Conservation (phyloP, 768 basidiomycete genomes). For the Collybiopsis confluens region DNA sequence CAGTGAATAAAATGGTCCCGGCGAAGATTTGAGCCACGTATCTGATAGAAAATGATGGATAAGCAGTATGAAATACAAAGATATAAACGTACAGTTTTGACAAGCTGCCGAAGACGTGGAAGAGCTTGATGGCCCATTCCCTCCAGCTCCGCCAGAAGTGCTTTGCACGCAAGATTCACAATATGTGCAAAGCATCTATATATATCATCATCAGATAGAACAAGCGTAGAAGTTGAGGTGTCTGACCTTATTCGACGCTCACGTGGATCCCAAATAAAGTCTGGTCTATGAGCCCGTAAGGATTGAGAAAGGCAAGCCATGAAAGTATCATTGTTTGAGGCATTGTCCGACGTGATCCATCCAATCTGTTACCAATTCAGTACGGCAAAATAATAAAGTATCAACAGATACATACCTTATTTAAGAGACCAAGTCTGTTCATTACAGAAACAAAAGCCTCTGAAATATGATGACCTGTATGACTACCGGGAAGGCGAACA, state of each 20-base stretch:
- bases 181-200: constrained; percentile 22
- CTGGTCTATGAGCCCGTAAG: not conserved
- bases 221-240: too few species aligned
- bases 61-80: not conserved
- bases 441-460: constrained; percentile 25
- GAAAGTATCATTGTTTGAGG: constrained; percentile 29
- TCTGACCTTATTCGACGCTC: too few species aligned
- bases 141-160: constrained; percentile 10
- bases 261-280: too few species aligned
- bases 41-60: constrained; percentile 4
- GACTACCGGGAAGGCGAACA: constrained; percentile 26
- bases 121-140: constrained; percentile 8
- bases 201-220: too few species aligned
- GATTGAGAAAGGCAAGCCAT: constrained; percentile 15
- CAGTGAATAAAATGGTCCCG: constrained; percentile 12
- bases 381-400: not conserved
- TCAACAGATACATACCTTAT: constrained; percentile 18
- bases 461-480: constrained; percentile 34
- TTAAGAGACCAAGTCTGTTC: constrained; percentile 21
- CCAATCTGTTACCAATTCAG: constrained; percentile 26
- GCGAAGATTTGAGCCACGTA: constrained; percentile 12
- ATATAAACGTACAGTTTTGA: constrained; percentile 10
- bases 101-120: constrained; percentile 10
- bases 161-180: constrained; percentile 20
- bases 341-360: constrained; percentile 31